Evolutionary conservation across 2,329 filamentous ascomycete species (phyloP), one percentile per base, ranked within the genome.

Genomic region (Pseudogymnoascus sp.): DNA sequence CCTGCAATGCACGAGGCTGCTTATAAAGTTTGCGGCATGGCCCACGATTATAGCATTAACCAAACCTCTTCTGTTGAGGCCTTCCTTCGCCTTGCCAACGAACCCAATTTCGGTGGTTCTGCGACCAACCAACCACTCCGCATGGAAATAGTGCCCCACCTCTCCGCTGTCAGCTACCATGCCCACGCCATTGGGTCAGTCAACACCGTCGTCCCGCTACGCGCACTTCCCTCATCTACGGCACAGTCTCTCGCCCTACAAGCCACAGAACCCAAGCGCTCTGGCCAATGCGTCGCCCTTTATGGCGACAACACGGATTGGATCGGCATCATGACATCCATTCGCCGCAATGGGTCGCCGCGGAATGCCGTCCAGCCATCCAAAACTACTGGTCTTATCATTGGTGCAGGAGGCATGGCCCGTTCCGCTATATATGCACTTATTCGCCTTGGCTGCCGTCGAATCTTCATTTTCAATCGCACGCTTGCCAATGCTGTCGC

Each of bases 251-350:
- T 73, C 13, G 67, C 72, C 13, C 62, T 66, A 2, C 71, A 72
- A 78, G 70, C 72, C 4, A 76, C 79, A 31, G 80, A 86, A 50
- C 81, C 86, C 64, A 87, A 87, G 66, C 80, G 84, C 47, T 81
- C 86, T 1, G 88, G 89, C 0, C 82, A 85, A 0, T 83, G 91
- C 6, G 82, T 83, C 65, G 87, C 86, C 0, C 78, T 92, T 0
- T 90, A 91, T 66, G 90, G 89, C 1, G 88, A 92, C 64, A 93
- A 93, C 64, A 91, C 88, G 0, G 89, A 91, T 71, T 91, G 88
- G 88, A 87, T 91, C 37, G 89, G 88, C 10, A 88, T 91, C 38
- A 79, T 87, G 62, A 88, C 87, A 2, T 91, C 88, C 70, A 82
- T 91, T 50, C 81, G 85, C 4, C 80, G 87, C 40, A 86, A 87